Evolutionary conservation across 2,329 filamentous ascomycete species (phyloP).

Genomic region (Rachicladosporium sp.): DNA sequence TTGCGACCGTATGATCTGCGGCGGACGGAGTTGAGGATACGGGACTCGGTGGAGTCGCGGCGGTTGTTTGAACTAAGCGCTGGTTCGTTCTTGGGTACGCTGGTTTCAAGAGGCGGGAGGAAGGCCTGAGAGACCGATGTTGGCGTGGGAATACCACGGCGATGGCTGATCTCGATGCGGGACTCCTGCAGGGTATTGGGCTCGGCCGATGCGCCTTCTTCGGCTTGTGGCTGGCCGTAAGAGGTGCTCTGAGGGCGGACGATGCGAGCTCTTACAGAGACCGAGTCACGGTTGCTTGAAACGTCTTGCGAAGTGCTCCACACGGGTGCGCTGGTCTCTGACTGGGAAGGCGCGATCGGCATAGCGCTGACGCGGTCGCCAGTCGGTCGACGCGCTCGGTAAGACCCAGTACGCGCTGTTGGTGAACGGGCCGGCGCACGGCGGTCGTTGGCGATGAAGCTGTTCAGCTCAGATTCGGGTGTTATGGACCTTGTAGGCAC

Average conservation of each 20-base stretch:
- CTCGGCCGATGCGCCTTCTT: constrained; percentile 15
- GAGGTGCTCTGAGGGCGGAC: constrained; percentile 47
- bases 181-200: constrained; percentile 41
- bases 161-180: constrained; percentile 52
- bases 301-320: constrained; percentile 30
- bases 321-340: constrained; percentile 19
- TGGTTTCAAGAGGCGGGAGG: not conserved
- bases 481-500: constrained; percentile 8
- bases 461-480: constrained; percentile 7
- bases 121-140: constrained; percentile 6
- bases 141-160: constrained; percentile 22
- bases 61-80: not conserved
- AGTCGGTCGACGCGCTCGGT: not conserved
- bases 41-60: constrained; percentile 10
- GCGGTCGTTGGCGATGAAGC: constrained; percentile 3
- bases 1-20: constrained; percentile 12
- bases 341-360: constrained; percentile 8
- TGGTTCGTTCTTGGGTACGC: not conserved
- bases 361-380: constrained; percentile 6
- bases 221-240: constrained; percentile 22
- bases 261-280: constrained; percentile 82
- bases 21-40: constrained; percentile 9
- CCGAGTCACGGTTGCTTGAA: constrained; percentile 51
- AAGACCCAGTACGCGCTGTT: constrained; percentile 2
- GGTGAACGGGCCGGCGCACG: constrained; percentile 2